Conservation (phyloP, 306 rosid species). For the Inga oerstediana region DNA sequence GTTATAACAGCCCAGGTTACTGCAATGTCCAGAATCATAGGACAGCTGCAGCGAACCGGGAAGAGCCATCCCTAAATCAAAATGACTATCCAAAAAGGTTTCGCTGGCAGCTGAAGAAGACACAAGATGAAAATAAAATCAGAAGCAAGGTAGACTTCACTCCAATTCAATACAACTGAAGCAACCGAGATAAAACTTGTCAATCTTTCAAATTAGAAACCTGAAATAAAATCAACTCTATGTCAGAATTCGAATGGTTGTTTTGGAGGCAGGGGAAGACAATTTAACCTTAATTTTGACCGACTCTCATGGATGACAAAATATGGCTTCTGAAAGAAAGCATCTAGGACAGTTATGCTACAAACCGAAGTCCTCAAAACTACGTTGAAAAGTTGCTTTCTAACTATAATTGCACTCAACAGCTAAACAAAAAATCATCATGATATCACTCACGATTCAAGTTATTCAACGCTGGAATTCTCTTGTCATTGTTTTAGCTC, state of each 20-base stretch:
- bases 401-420: not conserved
- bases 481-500: not conserved
- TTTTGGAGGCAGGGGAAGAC: not conserved
- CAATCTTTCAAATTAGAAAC: constrained; percentile 33
- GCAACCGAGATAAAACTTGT: constrained; percentile 11
- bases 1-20: constrained; percentile 52
- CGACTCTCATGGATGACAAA: constrained; percentile 4
- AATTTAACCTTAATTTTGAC: constrained; percentile 12
- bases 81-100: constrained; percentile 35
- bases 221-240: constrained; percentile 37
- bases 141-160: constrained; percentile 29
- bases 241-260: constrained; percentile 25
- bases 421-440: not conserved
- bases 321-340: constrained; percentile 6
- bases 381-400: not conserved
- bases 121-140: not conserved
- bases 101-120: constrained; percentile 36
- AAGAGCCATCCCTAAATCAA: constrained; percentile 63
- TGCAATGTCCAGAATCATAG: constrained; percentile 71
- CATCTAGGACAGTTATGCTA: not conserved
- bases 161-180: constrained; percentile 28
- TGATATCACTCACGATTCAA: not conserved
- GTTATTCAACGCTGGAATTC: not conserved
- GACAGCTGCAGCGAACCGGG: constrained; percentile 85
- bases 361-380: not conserved